These are phyloP conservation scores for Hyaloscypha variabilis DNA, from an alignment of 495 filamentous ascomycete species.

Conservation along the genomic window DNA sequence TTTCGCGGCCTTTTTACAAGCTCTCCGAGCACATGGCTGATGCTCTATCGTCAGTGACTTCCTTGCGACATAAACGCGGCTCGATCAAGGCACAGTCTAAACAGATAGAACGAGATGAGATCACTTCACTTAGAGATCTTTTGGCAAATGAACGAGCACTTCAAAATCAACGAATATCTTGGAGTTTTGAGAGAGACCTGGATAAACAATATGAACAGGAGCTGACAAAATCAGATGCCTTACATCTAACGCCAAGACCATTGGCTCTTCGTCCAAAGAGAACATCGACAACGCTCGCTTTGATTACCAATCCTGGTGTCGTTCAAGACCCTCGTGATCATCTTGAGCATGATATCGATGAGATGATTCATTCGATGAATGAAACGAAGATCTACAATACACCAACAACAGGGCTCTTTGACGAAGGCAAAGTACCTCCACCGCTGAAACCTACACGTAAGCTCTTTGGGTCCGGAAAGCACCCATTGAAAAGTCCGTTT, in stretches of 20 bases:
- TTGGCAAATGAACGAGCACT: neutral
- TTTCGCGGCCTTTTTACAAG: neutral
- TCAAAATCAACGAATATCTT: neutral
- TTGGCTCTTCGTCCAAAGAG: neutral
- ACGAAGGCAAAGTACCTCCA: neutral
- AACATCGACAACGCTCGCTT: neutral
- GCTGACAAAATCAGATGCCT: neutral
- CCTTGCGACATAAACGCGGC: neutral
- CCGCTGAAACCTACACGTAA: neutral
- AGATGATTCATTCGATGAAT: neutral
- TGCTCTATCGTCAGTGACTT: neutral
- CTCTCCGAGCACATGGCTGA: neutral
- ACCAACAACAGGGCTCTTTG: neutral
- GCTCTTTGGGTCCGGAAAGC: slow-evolving; percentile 12
- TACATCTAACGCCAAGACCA: neutral
- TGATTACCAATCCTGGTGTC: neutral
- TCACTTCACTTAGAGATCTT: neutral
- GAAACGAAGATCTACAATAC: neutral
- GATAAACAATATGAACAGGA: neutral
- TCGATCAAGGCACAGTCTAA: neutral
- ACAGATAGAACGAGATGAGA: neutral
- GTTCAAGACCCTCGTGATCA: neutral
- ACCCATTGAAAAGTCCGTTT: slow-evolving; percentile 23
- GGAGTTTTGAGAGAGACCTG: neutral
- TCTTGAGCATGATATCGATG: slow-evolving; percentile 4